Percentiles rank a stretch among this genome's conserved stretches.
Evolutionary conservation across 225 moss, liverwort and hornwort genomes (phyloP).

Genomic region (Anthoceros angustus): DNA sequence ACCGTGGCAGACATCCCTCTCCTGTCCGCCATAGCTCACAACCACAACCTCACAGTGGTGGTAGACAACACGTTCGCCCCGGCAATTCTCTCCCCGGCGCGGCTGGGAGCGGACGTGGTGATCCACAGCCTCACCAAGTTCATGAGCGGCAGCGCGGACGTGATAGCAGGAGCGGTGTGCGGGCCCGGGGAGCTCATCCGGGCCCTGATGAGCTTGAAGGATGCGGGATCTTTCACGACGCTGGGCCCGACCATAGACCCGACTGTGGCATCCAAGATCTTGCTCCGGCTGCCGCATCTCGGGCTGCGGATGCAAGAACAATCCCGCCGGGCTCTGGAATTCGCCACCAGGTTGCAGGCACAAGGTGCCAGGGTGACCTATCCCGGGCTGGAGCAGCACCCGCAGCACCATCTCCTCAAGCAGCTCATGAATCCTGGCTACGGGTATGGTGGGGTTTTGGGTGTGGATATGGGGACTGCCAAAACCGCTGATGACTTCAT

Average conservation of each 20-base stretch:
- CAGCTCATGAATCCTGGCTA: conserved; percentile 52
- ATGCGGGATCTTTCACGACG: conserved; percentile 61
- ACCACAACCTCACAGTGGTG: conserved; percentile 36
- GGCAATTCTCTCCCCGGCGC: conserved; percentile 54
- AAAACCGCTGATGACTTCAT: conserved; percentile 67
- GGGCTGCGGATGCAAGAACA: conserved; percentile 84
- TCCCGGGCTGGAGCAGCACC: conserved; percentile 73
- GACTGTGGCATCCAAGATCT: conserved; percentile 71
- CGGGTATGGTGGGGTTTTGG: conserved; percentile 77
- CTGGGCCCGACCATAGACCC: conserved; percentile 91
- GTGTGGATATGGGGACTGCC: conserved; percentile 61
- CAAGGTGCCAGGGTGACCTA: conserved; percentile 67
- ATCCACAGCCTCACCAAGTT: conserved; percentile 85
- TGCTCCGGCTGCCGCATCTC: conserved; percentile 63
- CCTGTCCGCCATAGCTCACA: conserved; percentile 43
- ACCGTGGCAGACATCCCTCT: conserved; percentile 58
- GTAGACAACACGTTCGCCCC: conserved; percentile 95
- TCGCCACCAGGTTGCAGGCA: conserved; percentile 53
- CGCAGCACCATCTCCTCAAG: conserved; percentile 54
- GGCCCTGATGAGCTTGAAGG: conserved; percentile 76
- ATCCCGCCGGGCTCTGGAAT: conserved; percentile 38
- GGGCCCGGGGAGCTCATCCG: conserved; percentile 64
- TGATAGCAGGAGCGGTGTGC: conserved; percentile 83
- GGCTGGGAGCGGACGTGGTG: conserved; percentile 69
- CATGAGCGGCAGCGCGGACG: conserved; percentile 77